Percentiles rank a stretch among this genome's conserved stretches.
Conservation (phyloP, 148 eudicot genomes). For the Nepenthes mirabilis region DNA sequence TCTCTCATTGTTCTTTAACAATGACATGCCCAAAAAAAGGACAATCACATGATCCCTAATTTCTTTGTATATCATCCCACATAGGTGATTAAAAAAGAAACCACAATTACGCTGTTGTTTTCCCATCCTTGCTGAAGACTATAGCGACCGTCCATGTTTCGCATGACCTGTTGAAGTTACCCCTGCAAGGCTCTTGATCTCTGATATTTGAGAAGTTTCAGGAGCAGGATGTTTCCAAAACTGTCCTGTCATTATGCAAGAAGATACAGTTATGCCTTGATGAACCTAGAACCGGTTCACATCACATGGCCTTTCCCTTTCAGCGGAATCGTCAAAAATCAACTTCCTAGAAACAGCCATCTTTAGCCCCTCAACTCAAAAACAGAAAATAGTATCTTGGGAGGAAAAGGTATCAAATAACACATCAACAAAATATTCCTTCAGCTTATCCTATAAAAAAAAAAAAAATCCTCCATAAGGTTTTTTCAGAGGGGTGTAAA, state of each 20-base stretch:
- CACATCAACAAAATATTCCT: neutral
- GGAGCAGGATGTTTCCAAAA: conserved; percentile 45
- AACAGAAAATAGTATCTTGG: neutral
- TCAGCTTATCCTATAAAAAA: too few relatives aligned
- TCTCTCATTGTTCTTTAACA: conserved; percentile 77
- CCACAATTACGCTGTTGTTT: conserved; percentile 99
- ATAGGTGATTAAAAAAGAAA: conserved; percentile 93
- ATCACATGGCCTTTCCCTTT: conserved; percentile 48
- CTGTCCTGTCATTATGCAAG: conserved; percentile 96
- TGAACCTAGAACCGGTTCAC: conserved; percentile 42
- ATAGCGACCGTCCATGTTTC: conserved; percentile 98
- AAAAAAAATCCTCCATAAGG: too few relatives aligned
- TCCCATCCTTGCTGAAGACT: conserved; percentile 99
- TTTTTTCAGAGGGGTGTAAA: too few relatives aligned
- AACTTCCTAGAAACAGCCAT: conserved; percentile 1
- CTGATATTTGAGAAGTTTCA: conserved; percentile 48
- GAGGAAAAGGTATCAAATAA: neutral
- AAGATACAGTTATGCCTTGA: conserved; percentile 61
- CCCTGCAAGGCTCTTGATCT: conserved; percentile 56
- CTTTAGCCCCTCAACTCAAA: neutral
- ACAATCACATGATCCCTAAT: conserved; percentile 89
- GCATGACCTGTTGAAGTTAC: conserved; percentile 29
- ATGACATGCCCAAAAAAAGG: conserved; percentile 65
- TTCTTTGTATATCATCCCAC: conserved; percentile 79
- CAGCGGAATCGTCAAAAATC: conserved; percentile 13